These are phyloP conservation scores for Magnaporthiopsis poae DNA, from an alignment of 2,329 filamentous ascomycete genomes.

Conservation along the genomic window DNA sequence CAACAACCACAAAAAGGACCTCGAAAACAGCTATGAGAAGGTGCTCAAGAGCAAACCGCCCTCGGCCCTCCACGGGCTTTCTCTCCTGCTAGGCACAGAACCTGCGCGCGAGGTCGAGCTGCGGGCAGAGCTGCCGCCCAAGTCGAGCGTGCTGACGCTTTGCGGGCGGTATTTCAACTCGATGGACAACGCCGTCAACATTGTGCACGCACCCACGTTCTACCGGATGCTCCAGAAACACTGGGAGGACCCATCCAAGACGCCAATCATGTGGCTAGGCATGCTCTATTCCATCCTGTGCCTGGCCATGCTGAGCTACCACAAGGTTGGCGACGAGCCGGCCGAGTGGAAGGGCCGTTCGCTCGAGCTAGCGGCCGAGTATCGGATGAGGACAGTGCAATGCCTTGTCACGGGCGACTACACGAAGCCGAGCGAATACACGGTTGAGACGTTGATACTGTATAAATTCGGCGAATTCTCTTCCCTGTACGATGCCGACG, in stretches of 20 bases:
- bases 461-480: slow-evolving; percentile 70
- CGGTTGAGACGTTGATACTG: slow-evolving; percentile 67
- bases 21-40: slow-evolving; percentile 70
- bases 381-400: slow-evolving; percentile 64
- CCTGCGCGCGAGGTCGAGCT: slow-evolving; percentile 67
- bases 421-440: slow-evolving; percentile 62
- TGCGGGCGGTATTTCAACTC: slow-evolving; percentile 88
- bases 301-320: slow-evolving; percentile 68
- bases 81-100: slow-evolving; percentile 68
- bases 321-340: slow-evolving; percentile 70
- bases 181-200: slow-evolving; percentile 57
- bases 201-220: slow-evolving; percentile 78
- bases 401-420: slow-evolving; percentile 69
- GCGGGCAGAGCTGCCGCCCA: slow-evolving; percentile 67
- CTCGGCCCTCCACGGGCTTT: slow-evolving; percentile 54
- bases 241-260: slow-evolving; percentile 64
- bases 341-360: slow-evolving; percentile 63
- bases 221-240: slow-evolving; percentile 57
- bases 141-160: slow-evolving; percentile 72
- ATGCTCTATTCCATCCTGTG: slow-evolving; percentile 68
- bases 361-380: slow-evolving; percentile 51
- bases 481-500: slow-evolving; percentile 62
- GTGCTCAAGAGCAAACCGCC: slow-evolving; percentile 59
- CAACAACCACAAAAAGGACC: slow-evolving; percentile 72
- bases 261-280: slow-evolving; percentile 68